Evolutionary conservation across 2,329 filamentous ascomycete species (phyloP).

Genomic region (Curvularia verruculosa): DNA sequence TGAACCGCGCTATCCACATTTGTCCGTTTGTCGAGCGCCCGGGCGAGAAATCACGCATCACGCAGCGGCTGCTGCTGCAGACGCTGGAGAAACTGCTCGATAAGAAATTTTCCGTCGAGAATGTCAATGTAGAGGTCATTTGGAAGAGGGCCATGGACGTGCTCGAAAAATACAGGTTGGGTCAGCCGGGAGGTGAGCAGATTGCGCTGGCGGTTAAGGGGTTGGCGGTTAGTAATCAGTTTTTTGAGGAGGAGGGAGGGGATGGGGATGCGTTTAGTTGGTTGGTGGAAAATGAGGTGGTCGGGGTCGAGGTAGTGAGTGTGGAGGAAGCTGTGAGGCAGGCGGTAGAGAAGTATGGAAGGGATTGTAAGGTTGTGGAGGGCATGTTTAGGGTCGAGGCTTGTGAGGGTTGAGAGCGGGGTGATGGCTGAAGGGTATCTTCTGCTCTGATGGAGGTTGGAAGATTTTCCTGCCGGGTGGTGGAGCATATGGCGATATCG

Average conservation of each 20-base stretch:
- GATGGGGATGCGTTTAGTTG: constrained; percentile 33
- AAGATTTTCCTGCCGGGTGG: neutral
- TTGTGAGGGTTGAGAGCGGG: constrained; percentile 31
- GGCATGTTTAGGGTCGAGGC: constrained; percentile 38
- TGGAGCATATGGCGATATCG: too few relatives aligned
- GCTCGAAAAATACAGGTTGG: constrained; percentile 33
- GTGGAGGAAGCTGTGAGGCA: constrained; percentile 39
- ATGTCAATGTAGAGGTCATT: constrained; percentile 39
- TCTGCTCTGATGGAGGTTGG: too few relatives aligned
- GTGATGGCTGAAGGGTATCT: too few relatives aligned
- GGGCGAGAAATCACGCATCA: constrained; percentile 14
- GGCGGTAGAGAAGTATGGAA: constrained; percentile 32
- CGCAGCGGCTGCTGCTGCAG: constrained; percentile 35
- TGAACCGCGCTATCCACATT: constrained; percentile 41
- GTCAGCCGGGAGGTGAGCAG: neutral
- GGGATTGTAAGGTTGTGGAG: constrained; percentile 34
- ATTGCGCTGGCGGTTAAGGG: constrained; percentile 34
- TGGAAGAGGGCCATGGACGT: constrained; percentile 35
- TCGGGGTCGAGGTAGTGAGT: constrained; percentile 34
- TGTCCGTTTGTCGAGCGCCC: constrained; percentile 24
- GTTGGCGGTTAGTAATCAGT: constrained; percentile 40
- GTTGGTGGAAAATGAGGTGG: constrained; percentile 37
- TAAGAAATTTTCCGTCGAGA: constrained; percentile 29
- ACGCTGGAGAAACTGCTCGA: constrained; percentile 32
- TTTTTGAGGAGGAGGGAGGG: constrained; percentile 35